phyloP scores from a whole-genome alignment of 1,284 basidiomycete genomes.

The Moesziomyces globuligerus region DNA sequence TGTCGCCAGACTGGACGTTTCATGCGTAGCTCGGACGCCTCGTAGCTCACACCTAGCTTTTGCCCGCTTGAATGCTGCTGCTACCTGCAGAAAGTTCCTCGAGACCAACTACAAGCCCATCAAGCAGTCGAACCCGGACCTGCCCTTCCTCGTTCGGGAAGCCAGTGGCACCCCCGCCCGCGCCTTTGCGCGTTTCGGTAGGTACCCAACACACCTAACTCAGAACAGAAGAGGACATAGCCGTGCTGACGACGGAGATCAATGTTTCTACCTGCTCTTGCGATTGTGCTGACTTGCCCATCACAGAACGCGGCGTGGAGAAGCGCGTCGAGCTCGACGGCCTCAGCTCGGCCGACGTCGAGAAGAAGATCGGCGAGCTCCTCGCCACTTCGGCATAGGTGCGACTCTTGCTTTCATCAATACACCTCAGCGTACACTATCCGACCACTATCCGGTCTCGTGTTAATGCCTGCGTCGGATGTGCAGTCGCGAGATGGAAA shows the following conservation, averaged over 20 bases:
- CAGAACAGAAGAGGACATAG: background rate
- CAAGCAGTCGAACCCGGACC: constrained; percentile 64
- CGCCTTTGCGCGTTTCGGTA: constrained; percentile 65
- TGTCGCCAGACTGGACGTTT: background rate
- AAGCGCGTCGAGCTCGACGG: constrained; percentile 62
- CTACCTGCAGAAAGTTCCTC: constrained; percentile 57
- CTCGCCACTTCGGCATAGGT: constrained; percentile 45
- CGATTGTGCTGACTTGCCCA: background rate
- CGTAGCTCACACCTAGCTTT: too few species aligned
- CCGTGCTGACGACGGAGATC: background rate
- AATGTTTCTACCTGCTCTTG: background rate
- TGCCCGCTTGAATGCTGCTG: too few species aligned
- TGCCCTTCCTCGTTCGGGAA: constrained; percentile 66
- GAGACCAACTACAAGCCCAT: constrained; percentile 60
- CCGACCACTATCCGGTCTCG: too few species aligned
- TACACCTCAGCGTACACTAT: background rate
- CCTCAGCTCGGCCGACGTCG: constrained; percentile 59
- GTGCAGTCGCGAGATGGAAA: too few species aligned
- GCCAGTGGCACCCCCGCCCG: constrained; percentile 62
- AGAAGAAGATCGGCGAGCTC: constrained; percentile 62
- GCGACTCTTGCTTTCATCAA: background rate
- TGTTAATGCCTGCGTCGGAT: too few species aligned
- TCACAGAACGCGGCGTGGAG: constrained; percentile 62
- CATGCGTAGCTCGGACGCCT: too few species aligned
- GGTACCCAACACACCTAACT: constrained; percentile 15